phyloP scores from a whole-genome alignment of 805 yeast genomes.

The Candida vartiovaarae region DNA sequence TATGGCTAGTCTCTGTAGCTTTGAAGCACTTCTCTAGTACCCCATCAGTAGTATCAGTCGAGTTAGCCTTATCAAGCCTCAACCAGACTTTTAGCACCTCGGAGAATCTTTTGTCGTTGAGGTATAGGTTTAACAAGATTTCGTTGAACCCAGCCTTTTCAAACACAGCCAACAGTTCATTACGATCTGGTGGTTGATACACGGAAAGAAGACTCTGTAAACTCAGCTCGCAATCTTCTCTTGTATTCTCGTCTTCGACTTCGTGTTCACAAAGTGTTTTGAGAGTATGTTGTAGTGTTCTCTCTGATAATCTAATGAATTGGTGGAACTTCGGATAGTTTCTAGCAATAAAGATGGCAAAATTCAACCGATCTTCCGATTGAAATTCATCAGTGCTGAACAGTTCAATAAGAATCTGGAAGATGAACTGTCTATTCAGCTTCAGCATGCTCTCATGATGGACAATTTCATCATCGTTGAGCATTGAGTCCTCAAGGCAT shows the following conservation, averaged over 20 bases:
- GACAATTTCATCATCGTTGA: constrained; percentile 52
- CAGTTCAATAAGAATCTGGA: constrained; percentile 63
- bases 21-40: constrained; percentile 22
- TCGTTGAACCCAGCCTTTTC: constrained; percentile 48
- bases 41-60: constrained; percentile 21
- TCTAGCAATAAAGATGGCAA: constrained; percentile 69
- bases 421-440: constrained; percentile 68
- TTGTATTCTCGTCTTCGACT: constrained; percentile 20
- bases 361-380: constrained; percentile 24
- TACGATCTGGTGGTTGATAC: constrained; percentile 52
- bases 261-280: constrained; percentile 40
- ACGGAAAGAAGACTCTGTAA: constrained; percentile 62
- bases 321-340: constrained; percentile 83
- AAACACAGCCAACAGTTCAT: constrained; percentile 41
- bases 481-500: constrained; percentile 70
- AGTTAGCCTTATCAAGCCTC: constrained; percentile 21
- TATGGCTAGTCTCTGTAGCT: constrained; percentile 15
- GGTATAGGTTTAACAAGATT: constrained; percentile 52
- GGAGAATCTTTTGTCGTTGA: constrained; percentile 43
- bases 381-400: constrained; percentile 33
- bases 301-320: constrained; percentile 66
- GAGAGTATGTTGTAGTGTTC: constrained; percentile 41
- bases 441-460: constrained; percentile 20
- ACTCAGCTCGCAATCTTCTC: constrained; percentile 67
- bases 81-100: constrained; percentile 53